Evolutionary conservation across 2,329 filamentous ascomycete species (phyloP), one percentile per base, ranked within the genome.

Genomic region (Cytospora leucostoma): DNA sequence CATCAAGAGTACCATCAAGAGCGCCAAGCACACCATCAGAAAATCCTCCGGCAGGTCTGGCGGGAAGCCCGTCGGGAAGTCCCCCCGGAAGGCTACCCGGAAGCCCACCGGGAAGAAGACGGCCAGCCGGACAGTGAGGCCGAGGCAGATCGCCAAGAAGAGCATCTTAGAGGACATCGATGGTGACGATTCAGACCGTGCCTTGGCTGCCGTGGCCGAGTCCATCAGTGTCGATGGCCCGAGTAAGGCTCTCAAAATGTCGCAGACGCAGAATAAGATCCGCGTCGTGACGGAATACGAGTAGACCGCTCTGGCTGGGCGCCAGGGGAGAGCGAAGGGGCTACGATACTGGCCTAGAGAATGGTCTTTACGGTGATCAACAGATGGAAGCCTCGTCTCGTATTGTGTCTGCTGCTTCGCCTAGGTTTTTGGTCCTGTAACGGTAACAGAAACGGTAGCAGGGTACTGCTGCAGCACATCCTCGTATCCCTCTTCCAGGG

Each of bases 171-270:
- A 60, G 7, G 53, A 54, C 21, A 35, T 47, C 32, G 35, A 56
- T 37, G 54, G 27, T 2, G 47, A n/a, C 19, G 53, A 64, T 35
- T 19, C 19, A n/a, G 55, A 58, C 15, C 54, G 37, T 11, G n/a
- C 33, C 12, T 34, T 40, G 13, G 33, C 56, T n/a, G 62, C 44
- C 13, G 58, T 52, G 56, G 62, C 49, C 15, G 59, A 38, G 7
- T 57, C 62, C 13, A 66, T 65, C 47, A 65, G 59, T n/a, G 59
- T 66, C 65, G 65, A 63, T 49, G n/a, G 35, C 12, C 65, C 56
- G 27, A 13, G 56, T 10, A 59, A 62, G 56, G 56, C 51, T 33
- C 56, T 60, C 51, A 63, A 65, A 59, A 34, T 60, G 51, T 56
- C 63, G 40, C 56, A 38, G 6, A 51, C 59, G 59, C 52, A 61